Evolutionary conservation across 2,329 filamentous ascomycete species (phyloP).

Genomic region (Diaporthe humulicola): DNA sequence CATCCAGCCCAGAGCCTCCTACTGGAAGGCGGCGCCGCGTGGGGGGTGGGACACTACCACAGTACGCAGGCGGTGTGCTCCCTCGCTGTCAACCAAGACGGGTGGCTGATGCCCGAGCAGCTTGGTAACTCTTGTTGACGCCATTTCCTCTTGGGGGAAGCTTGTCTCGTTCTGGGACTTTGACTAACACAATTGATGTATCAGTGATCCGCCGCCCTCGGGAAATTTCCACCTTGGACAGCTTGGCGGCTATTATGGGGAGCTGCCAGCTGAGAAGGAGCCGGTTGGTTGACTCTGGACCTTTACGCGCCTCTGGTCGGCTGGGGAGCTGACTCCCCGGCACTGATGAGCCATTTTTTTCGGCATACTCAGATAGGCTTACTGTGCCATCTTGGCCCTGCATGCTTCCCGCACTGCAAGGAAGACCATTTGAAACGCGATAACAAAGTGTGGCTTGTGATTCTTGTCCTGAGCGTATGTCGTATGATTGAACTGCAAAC

Average conservation of each 20-base stretch:
- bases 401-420: constrained; percentile 18
- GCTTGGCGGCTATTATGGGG: constrained; percentile 14
- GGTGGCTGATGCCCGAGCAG: constrained; percentile 5
- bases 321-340: constrained; percentile 16
- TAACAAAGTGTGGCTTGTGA: not conserved
- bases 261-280: not conserved
- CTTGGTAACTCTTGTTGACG: constrained; percentile 18
- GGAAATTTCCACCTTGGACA: not conserved
- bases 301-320: not conserved
- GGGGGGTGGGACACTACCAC: not conserved
- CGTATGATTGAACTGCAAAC: constrained; percentile 4
- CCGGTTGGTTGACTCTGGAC: constrained; percentile 5
- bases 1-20: constrained; percentile 1
- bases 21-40: not conserved
- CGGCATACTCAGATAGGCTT: constrained; percentile 7
- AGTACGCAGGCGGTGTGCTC: constrained; percentile 15
- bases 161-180: constrained; percentile 11
- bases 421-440: constrained; percentile 3
- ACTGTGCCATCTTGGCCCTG: constrained; percentile 11
- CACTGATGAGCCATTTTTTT: constrained; percentile 22
- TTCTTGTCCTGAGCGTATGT: not conserved
- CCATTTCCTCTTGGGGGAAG: constrained; percentile 10
- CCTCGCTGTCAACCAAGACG: constrained; percentile 26
- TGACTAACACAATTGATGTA: not conserved
- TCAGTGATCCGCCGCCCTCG: not conserved